Base-by-base conservation (phyloP, 768 basidiomycete species). In the Wakefieldia striispora region DNA sequence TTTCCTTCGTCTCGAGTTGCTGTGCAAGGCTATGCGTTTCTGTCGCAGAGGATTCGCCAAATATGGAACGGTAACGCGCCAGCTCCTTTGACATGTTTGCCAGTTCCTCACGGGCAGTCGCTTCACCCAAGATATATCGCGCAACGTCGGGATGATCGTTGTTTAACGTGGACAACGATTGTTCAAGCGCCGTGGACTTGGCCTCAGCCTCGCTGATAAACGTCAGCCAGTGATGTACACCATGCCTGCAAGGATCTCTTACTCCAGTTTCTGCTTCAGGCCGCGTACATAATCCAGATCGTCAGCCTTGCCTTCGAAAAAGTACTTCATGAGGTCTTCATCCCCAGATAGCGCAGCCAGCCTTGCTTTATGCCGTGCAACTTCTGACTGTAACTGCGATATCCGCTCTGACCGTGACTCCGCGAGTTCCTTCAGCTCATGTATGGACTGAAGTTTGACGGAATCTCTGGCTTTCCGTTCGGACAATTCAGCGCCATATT, bases 371-470 rank as follows among this genome's bases (percentile, higher is more conserved):
- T 87, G 74, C 20, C 93, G 77, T 36, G 72, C 75, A 11, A 88
- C 71, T 65, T 97, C 92, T 2, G 86, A 86, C 53, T 82, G 72
- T 21, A 95, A 64, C 24, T 82, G 79, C 12, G 65, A 63, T 38
- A 97, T 83, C 34, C 93, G 86, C 51, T 88, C 88, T 82, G 74
- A 72, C 56, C 85, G 82, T 8, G 82, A 78, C 45, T 85, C 82
- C 6, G 80, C 79, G 24, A 94, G 68, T 3, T 70, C 70, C 62
- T 84, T 83, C 43, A 83, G 75, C 63, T 94, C 86, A 45, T 84
- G 77, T 9, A 78, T 58, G 11, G 84, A 81, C 8, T 79, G 71
- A 27, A 77, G 56, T 63, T 83, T 88, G 42, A 79, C 70, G 41
- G 62, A 59, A 27, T 90, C 88, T 56, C 79, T 81, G 21, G 80